A percentile compares a stretch with the other conserved stretches of the same genome.
Conservation (phyloP, 805 yeast species). For the Pichia phayaonensis region DNA sequence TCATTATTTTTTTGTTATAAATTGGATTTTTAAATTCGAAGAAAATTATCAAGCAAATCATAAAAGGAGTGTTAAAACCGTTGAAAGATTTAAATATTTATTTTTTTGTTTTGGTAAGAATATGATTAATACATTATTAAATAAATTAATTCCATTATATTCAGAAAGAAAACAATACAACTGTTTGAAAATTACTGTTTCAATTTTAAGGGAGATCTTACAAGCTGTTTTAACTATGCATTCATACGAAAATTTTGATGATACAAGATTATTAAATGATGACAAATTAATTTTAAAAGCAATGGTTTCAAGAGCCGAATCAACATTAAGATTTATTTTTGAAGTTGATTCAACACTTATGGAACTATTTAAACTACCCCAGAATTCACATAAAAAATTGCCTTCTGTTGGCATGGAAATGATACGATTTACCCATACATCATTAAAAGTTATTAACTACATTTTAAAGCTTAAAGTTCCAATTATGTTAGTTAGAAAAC, state of each 20-base stretch:
- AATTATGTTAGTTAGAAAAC: constrained; percentile 19
- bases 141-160: not conserved
- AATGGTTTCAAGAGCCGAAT: constrained; percentile 26
- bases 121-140: constrained; percentile 1
- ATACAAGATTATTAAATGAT: constrained; percentile 33
- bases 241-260: constrained; percentile 28
- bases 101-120: constrained; percentile 7
- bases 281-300: constrained; percentile 38
- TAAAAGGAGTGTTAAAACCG: constrained; percentile 20
- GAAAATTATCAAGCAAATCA: constrained; percentile 29
- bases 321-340: constrained; percentile 52
- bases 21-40: constrained; percentile 76
- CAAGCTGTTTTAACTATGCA: constrained; percentile 33
- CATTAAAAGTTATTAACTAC: constrained; percentile 60
- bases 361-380: constrained; percentile 51
- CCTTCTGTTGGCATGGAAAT: constrained; percentile 52
- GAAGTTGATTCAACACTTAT: constrained; percentile 54
- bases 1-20: constrained; percentile 50
- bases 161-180: constrained; percentile 38
- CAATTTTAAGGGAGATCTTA: constrained; percentile 39
- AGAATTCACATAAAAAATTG: constrained; percentile 55
- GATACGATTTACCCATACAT: constrained; percentile 56
- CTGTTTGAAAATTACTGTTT: not conserved
- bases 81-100: constrained; percentile 14
- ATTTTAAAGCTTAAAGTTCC: constrained; percentile 46